phyloP scores from a whole-genome alignment of 2,329 filamentous ascomycete species.

The Phialocephala sp. region DNA sequence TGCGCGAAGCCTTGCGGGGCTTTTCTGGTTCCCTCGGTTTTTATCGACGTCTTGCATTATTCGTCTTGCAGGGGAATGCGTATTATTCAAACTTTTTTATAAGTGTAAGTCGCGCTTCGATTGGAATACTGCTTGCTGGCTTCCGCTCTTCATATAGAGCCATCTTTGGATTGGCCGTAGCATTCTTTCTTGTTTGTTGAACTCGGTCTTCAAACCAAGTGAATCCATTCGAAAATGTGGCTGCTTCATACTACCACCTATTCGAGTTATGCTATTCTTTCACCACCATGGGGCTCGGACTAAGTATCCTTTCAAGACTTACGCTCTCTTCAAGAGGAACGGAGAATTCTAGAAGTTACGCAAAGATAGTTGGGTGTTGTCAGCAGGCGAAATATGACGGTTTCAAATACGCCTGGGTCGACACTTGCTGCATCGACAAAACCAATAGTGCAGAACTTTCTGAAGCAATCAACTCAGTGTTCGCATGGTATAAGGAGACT shows the following conservation, averaged over 20 bases:
- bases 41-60: too few relatives aligned
- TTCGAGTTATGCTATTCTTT: conserved; percentile 17
- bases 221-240: not conserved
- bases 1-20: too few relatives aligned
- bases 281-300: conserved; percentile 5
- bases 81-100: too few relatives aligned
- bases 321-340: not conserved
- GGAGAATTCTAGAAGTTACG: not conserved
- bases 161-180: too few relatives aligned
- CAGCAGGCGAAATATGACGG: not conserved
- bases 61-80: too few relatives aligned
- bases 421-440: conserved; percentile 13
- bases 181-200: too few relatives aligned
- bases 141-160: too few relatives aligned
- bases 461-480: conserved; percentile 10
- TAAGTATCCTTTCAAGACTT: conserved; percentile 10
- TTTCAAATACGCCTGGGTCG: conserved; percentile 10
- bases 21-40: too few relatives aligned
- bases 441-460: conserved; percentile 7
- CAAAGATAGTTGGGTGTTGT: not conserved
- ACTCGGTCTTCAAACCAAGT: too few relatives aligned
- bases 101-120: too few relatives aligned
- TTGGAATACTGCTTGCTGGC: too few relatives aligned
- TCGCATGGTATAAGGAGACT: not conserved
- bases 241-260: not conserved